phyloP scores from a whole-genome alignment of 2,329 filamentous ascomycete genomes.

The Exserohilum turcica region DNA sequence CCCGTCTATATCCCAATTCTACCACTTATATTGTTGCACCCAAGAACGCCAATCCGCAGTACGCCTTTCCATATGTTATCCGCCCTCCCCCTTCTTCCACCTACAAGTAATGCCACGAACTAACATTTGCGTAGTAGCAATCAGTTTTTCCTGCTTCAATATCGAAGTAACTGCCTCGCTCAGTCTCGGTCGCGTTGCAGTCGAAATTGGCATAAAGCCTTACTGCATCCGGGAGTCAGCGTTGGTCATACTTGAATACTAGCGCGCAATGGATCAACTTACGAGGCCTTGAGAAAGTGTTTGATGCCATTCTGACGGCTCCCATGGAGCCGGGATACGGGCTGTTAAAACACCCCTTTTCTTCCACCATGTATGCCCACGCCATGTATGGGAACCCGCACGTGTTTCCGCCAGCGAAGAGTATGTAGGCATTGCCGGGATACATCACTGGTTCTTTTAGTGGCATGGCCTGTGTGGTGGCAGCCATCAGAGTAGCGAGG shows the following conservation, averaged over 20 bases:
- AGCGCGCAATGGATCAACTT: too few relatives aligned
- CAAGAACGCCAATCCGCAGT: too few relatives aligned
- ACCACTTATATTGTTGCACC: too few relatives aligned
- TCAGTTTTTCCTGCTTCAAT: background rate
- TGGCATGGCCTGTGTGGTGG: background rate
- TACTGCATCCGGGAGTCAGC: constrained; percentile 6
- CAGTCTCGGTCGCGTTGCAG: constrained; percentile 1
- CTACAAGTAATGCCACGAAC: constrained; percentile 1
- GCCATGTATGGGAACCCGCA: background rate
- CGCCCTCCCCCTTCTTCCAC: background rate
- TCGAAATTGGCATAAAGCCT: constrained; percentile 4
- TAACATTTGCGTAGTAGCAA: background rate
- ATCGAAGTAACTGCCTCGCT: background rate
- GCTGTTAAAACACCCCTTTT: too few relatives aligned
- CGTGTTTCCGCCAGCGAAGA: constrained; percentile 4
- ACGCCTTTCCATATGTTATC: background rate
- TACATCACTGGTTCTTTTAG: background rate
- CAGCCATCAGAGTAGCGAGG: constrained; percentile 1
- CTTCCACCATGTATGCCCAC: too few relatives aligned
- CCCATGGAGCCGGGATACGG: too few relatives aligned
- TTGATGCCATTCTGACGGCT: too few relatives aligned
- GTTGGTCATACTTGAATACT: background rate
- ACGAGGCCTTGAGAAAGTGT: too few relatives aligned
- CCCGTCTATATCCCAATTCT: too few relatives aligned
- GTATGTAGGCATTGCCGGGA: constrained; percentile 4